Evolutionary conservation across 495 filamentous ascomycete genomes (phyloP).

Genomic region (Rhizodiscina lignyota): DNA sequence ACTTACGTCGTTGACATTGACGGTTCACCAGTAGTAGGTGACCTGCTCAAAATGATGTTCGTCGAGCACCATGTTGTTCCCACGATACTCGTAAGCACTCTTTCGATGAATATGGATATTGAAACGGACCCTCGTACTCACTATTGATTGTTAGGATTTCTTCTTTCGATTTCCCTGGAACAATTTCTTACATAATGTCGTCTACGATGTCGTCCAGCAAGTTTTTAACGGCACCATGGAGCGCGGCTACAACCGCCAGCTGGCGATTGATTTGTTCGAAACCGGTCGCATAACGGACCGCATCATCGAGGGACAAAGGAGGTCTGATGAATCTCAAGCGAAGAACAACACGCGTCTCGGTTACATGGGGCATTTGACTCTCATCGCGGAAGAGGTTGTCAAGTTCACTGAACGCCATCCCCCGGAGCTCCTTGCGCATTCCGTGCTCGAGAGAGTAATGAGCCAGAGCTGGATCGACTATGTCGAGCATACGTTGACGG

Average conservation of each 20-base stretch:
- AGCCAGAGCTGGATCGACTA: constrained; percentile 84
- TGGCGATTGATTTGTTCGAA: constrained; percentile 90
- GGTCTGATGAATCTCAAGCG: constrained; percentile 68
- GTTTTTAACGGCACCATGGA: constrained; percentile 99
- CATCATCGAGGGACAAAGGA: constrained; percentile 77
- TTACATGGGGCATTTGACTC: constrained; percentile 95
- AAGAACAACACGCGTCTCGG: constrained; percentile 80
- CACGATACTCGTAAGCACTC: constrained; percentile 65
- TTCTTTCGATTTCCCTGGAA: constrained; percentile 99
- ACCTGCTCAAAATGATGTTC: constrained; percentile 93
- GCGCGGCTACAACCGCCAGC: constrained; percentile 74
- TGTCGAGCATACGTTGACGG: constrained; percentile 83
- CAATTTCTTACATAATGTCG: constrained; percentile 98
- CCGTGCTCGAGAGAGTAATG: constrained; percentile 76
- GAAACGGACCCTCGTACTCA: background rate
- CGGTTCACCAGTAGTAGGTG: constrained; percentile 82
- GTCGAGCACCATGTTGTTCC: constrained; percentile 89
- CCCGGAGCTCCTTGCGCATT: constrained; percentile 66
- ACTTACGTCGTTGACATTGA: constrained; percentile 43
- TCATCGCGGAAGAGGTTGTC: constrained; percentile 96
- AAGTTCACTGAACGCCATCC: constrained; percentile 95
- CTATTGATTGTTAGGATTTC: constrained; percentile 44
- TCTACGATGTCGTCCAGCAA: constrained; percentile 98
- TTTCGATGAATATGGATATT: background rate
- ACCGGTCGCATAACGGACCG: constrained; percentile 75